Conservation (phyloP, 1,284 basidiomycete genomes). For the Apiotrichum veenhuisii region DNA sequence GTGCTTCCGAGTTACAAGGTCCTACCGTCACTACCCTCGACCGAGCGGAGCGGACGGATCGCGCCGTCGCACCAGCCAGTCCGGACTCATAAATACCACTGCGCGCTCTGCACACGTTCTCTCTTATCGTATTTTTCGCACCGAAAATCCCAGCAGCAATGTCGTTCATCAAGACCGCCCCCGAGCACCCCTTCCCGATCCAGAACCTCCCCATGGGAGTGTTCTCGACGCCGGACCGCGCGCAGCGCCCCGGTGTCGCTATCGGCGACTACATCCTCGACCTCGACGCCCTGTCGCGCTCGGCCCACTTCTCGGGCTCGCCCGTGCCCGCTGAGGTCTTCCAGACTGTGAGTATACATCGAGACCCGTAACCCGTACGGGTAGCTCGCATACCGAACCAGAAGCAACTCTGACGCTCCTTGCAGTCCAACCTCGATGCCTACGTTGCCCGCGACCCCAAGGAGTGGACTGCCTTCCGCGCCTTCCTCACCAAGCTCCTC, state of each 20-base stretch:
- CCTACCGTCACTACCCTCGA: too few relatives aligned
- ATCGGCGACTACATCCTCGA: conserved; percentile 21
- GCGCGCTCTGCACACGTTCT: too few relatives aligned
- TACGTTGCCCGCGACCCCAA: conserved; percentile 13
- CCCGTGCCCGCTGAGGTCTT: conserved; percentile 15
- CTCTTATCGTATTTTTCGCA: too few relatives aligned
- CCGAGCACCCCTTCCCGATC: conserved; percentile 19
- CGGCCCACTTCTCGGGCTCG: conserved; percentile 1
- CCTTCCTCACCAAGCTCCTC: conserved; percentile 13
- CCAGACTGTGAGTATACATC: conserved; percentile 13
- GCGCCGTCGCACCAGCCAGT: too few relatives aligned
- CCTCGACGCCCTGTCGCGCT: conserved; percentile 14
- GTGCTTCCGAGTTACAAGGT: too few relatives aligned
- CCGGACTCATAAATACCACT: too few relatives aligned
- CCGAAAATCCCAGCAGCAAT: neutral
- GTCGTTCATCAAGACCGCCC: conserved; percentile 13
- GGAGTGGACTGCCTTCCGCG: conserved; percentile 17
- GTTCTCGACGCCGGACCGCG: conserved; percentile 7
- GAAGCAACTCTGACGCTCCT: neutral
- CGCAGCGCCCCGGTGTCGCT: conserved; percentile 18
- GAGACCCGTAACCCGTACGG: too few relatives aligned
- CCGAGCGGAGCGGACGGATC: too few relatives aligned
- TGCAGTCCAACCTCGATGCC: conserved; percentile 13
- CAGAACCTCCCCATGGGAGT: conserved; percentile 21
- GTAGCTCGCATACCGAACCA: too few relatives aligned